Evolutionary conservation across 208 protist species (phyloP), one percentile per base, ranked within the genome.

Genomic region (Leishmania tropica): DNA sequence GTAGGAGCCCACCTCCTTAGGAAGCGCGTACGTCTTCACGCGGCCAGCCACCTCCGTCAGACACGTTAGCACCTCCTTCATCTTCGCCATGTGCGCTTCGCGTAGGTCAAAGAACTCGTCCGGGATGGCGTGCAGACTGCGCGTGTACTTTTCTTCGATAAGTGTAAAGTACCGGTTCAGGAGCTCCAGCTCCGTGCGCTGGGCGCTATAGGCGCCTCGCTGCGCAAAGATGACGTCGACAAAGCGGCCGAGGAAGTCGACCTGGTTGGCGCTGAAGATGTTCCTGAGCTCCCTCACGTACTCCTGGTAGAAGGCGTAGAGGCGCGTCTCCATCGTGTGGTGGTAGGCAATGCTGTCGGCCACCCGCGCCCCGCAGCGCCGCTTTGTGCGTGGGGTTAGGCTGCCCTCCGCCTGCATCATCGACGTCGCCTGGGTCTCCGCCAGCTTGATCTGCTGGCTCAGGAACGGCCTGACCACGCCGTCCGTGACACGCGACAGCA

Each of bases 81-180:
- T 89, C 79, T 96, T 97, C 19, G 83, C 68, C 90, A 96, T 96
- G 83, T 97, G 92, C n/a, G 88, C 94, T 83, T 95, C 93, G 45
- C 90, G 88, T 8, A 96, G 81, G 64, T 97, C 93, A 81, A 95
- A 95, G 42, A 89, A 81, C 83, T 94, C 89, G 28, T 89, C 93
- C 3, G 90, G 90, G 48, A 95, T 78, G 37, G 88, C 84, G 78
- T 95, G 91, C 68, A 97, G 88, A n/a, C 81, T 85, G 37, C 90
- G 91, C 7, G 93, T 95, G 86, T 97, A 96, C 40, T 87, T 87
- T 70, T 97, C 93, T 35, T 97, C 94, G 7, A 97, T 84, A 13
- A 95, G 65, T 5, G 87, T 90, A 75, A 90, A 89, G 77, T 94
- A 92, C 28, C 94, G 93, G 54, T 85, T 75, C 47, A 97, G 83